Base-by-base conservation (phyloP, 352 stramenopile genomes). In the Phytophthora idaei region DNA sequence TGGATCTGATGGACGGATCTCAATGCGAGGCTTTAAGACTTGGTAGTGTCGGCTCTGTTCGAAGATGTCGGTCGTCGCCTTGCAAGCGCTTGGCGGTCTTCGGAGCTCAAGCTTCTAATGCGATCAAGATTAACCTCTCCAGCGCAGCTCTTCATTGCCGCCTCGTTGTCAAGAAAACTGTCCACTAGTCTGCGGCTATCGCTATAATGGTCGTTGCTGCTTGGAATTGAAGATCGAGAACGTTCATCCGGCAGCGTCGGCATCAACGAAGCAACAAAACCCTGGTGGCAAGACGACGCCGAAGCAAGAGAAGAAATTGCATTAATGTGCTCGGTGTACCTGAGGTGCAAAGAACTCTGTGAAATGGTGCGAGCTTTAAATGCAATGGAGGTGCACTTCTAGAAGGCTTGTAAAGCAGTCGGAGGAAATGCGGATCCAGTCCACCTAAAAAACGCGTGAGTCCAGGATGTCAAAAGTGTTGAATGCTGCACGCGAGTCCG, bases 61-160 rank as follows among this genome's bases (percentile, higher is more conserved):
- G 36, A 25, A 12, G 50, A 34, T 67, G 11, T 31, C 45, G 32
- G 49, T 42, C 39, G 54, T 14, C 17, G 50, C 2, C 21, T 49
- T 46, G 46, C 58, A 37, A 77, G 25, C 2, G 70, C 70, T 68
- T 61, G 52, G 1, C 70, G 70, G 34, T 77, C 70, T 50, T 73
- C 44, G 7, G 61, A 63, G 31, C 66, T 72, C 11, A 77, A 64
- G 9, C 61, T 72, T 48, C 57, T 37, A 31, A 77, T 74, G 9
- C 66, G 66, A 44, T 61, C 41, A 21, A 77, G 70, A 39, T 75
- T 55, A 31, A 77, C 49, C 34, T 77, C 66, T 17, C 64, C 47
- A 11, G 67, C 70, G 55, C 75, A 77, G 36, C 12, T 71, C 29
- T 71, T 74, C 70, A 77, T 77, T 8, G 61, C 70, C 4, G 36